Conservation (phyloP, 345 rosid species). For the Gossypium turneri region DNA sequence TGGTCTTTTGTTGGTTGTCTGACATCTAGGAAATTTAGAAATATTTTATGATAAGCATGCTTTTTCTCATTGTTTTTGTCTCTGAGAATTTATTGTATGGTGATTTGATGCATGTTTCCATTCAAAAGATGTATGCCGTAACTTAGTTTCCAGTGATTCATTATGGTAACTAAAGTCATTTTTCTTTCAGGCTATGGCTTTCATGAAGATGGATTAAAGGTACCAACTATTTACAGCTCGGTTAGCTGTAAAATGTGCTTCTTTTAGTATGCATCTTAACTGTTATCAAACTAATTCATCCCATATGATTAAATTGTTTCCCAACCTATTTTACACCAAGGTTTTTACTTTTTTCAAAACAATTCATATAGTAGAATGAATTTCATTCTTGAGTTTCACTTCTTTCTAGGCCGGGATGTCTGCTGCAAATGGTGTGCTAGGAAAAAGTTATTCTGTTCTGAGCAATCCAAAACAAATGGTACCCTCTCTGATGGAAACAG, state of each 20-base stretch:
- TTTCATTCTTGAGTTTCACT: neutral
- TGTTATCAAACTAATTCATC: neutral
- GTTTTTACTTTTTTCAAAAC: neutral
- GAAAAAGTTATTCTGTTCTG: slow-evolving; percentile 37
- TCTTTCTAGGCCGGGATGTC: slow-evolving; percentile 64
- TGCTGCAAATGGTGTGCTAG: slow-evolving; percentile 66
- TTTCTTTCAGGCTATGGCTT: slow-evolving; percentile 80
- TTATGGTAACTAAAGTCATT: neutral
- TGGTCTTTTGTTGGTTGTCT: no score
- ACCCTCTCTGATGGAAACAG: slow-evolving; percentile 66
- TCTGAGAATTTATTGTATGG: neutral
- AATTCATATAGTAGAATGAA: neutral
- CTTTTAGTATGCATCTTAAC: neutral
- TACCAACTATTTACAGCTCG: neutral
- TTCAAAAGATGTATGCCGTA: no score
- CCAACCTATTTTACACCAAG: no score
- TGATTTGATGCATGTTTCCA: neutral
- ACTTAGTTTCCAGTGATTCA: neutral
- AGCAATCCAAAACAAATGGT: slow-evolving; percentile 74
- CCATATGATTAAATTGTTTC: neutral
- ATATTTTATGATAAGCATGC: no score
- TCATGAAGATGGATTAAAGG: slow-evolving; percentile 95
- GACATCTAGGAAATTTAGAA: no score
- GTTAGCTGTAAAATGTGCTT: no score
- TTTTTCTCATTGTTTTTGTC: no score